Conservation (phyloP, 345 rosid genomes). For the Citrus trifoliata region DNA sequence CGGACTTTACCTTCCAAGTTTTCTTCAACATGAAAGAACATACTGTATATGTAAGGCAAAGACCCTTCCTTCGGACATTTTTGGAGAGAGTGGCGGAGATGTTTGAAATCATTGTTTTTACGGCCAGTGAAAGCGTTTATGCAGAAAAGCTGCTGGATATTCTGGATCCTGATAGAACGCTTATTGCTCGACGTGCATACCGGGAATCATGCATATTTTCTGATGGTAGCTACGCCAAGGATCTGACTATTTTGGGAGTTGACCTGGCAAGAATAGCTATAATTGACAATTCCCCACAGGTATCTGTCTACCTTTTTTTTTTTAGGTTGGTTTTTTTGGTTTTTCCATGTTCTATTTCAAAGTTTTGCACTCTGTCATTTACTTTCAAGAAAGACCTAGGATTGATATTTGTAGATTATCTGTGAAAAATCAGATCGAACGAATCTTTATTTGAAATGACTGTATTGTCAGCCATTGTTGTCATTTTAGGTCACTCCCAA, state of each 20-base stretch:
- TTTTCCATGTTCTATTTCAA: conserved; percentile 2
- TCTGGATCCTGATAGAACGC: conserved; percentile 68
- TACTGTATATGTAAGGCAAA: conserved; percentile 71
- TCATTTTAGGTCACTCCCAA: neutral
- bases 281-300: conserved; percentile 96
- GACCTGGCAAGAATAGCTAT: conserved; percentile 92
- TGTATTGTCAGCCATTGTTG: neutral
- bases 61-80: conserved; percentile 78
- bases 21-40: conserved; percentile 87
- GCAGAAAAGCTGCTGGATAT: conserved; percentile 79
- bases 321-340: neutral
- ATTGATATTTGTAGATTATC: neutral
- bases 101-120: conserved; percentile 78
- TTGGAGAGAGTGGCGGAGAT: conserved; percentile 84
- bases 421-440: neutral
- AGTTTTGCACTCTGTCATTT: neutral
- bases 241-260: conserved; percentile 85
- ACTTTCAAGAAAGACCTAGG: neutral
- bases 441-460: neutral
- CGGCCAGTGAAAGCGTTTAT: conserved; percentile 89
- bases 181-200: conserved; percentile 64
- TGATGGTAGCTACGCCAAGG: conserved; percentile 86
- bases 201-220: conserved; percentile 85
- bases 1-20: conserved; percentile 82
- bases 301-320: conserved; percentile 23